Evolutionary conservation across 2,329 filamentous ascomycete genomes (phyloP).

Genomic region (Penicillium sp.): DNA sequence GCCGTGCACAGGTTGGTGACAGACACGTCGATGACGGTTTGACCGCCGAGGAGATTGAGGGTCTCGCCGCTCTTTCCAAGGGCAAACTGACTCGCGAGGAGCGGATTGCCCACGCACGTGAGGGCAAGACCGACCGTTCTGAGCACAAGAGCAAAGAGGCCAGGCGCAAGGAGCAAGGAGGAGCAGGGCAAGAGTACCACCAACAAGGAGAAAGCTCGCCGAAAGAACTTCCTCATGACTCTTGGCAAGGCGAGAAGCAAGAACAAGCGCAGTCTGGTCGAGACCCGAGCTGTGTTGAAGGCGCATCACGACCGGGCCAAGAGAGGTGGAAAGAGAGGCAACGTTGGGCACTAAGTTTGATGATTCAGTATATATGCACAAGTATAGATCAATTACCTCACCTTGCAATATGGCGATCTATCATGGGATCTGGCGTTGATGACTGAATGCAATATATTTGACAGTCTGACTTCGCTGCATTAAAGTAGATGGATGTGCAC

Average conservation of each 20-base stretch:
- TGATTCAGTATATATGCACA: not conserved
- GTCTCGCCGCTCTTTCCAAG: constrained; percentile 63
- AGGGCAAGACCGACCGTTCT: constrained; percentile 69
- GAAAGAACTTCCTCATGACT: constrained; percentile 99
- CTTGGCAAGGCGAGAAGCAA: constrained; percentile 92
- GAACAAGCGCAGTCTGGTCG: constrained; percentile 85
- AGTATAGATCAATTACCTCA: constrained; percentile 1
- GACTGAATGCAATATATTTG: not conserved
- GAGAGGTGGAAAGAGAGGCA: constrained; percentile 74
- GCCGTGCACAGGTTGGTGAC: constrained; percentile 46
- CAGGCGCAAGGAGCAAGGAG: constrained; percentile 75
- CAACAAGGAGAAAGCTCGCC: constrained; percentile 91
- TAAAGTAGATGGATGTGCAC: not conserved
- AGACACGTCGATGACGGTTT: constrained; percentile 79
- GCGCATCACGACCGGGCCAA: constrained; percentile 79
- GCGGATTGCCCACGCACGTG: constrained; percentile 73
- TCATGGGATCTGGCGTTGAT: constrained; percentile 4
- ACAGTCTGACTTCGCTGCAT: not conserved
- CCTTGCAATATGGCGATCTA: not conserved
- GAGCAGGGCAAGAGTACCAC: constrained; percentile 90
- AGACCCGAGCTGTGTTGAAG: constrained; percentile 73
- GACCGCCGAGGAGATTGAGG: constrained; percentile 87
- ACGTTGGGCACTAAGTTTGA: constrained; percentile 41
- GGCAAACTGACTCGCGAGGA: constrained; percentile 87
- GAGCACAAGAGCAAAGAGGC: constrained; percentile 85